These are phyloP conservation scores for Xylariales sp. DNA, from an alignment of 2,329 filamentous ascomycete species.

Conservation along the genomic window DNA sequence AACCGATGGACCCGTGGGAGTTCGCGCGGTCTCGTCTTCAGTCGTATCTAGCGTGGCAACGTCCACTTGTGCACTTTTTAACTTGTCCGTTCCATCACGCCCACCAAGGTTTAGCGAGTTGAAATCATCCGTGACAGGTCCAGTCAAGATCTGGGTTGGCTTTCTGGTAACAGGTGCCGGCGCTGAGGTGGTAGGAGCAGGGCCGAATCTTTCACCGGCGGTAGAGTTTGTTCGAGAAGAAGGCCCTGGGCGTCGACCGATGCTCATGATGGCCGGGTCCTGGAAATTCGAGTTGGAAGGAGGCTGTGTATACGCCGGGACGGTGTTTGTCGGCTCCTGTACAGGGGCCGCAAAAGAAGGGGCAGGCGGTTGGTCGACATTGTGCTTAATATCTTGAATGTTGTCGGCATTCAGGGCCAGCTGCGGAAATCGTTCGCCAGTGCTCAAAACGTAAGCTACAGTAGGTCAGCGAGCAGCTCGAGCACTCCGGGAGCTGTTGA, in stretches of 20 bases:
- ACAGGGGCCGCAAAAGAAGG: constrained; percentile 1
- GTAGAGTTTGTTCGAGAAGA: constrained; percentile 23
- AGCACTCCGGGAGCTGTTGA: no score
- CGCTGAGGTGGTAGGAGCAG: constrained; percentile 20
- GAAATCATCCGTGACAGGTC: constrained; percentile 1
- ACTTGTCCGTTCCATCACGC: constrained; percentile 3
- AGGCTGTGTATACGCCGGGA: constrained; percentile 15
- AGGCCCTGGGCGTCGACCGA: constrained; percentile 40
- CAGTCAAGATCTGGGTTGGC: neutral
- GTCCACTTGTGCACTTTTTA: constrained; percentile 14
- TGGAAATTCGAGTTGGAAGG: constrained; percentile 46
- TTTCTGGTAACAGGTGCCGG: constrained; percentile 9
- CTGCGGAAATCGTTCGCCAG: constrained; percentile 5
- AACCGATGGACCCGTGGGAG: constrained; percentile 12
- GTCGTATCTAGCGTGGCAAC: constrained; percentile 11
- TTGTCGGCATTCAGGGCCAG: constrained; percentile 12
- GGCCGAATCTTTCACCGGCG: constrained; percentile 26
- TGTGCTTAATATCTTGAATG: constrained; percentile 18
- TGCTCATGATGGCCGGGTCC: constrained; percentile 80
- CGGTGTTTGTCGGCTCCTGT: constrained; percentile 13
- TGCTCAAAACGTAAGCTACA: constrained; percentile 8
- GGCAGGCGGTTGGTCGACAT: constrained; percentile 2
- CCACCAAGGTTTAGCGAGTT: neutral
- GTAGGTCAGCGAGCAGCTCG: no score
- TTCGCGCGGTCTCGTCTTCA: constrained; percentile 15